Percentiles rank a stretch among this genome's conserved stretches.
Conservation (phyloP, 768 basidiomycete genomes). For the Termitomyces sp. region DNA sequence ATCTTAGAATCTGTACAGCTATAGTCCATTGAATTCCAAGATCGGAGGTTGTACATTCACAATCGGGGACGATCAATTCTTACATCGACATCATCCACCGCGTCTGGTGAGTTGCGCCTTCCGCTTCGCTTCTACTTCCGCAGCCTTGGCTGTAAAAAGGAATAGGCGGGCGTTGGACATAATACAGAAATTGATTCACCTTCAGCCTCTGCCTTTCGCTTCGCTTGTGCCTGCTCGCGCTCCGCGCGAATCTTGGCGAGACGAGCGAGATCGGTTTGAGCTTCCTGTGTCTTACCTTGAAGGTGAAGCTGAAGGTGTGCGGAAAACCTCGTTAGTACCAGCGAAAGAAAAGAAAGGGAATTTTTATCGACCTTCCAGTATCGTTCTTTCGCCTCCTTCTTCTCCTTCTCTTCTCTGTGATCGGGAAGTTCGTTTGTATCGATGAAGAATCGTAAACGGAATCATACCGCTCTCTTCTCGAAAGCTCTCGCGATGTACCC, state of each 20-base stretch:
- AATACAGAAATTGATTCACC: slow-evolving; percentile 37
- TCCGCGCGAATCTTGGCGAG: slow-evolving; percentile 83
- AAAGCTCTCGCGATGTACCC: slow-evolving; percentile 52
- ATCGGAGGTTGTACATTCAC: background rate
- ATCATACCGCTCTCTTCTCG: slow-evolving; percentile 59
- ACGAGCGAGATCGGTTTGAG: slow-evolving; percentile 82
- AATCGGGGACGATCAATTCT: background rate
- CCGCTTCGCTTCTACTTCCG: slow-evolving; percentile 59
- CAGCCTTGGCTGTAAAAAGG: slow-evolving; percentile 47
- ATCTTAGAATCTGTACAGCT: background rate
- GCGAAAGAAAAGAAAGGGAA: background rate
- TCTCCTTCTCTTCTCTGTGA: slow-evolving; percentile 83
- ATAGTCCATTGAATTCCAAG: background rate
- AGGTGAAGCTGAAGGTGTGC: slow-evolving; percentile 47
- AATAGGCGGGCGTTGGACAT: background rate
- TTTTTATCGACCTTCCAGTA: slow-evolving; percentile 68
- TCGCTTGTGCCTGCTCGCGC: slow-evolving; percentile 82
- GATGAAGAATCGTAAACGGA: background rate
- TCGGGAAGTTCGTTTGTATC: background rate
- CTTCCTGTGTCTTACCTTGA: slow-evolving; percentile 86
- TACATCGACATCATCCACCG: slow-evolving; percentile 2
- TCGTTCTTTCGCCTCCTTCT: slow-evolving; percentile 79
- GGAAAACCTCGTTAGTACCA: background rate
- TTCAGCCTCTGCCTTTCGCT: slow-evolving; percentile 84
- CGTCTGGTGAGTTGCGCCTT: slow-evolving; percentile 29